Base-by-base conservation (phyloP, 805 yeast species). In the Sungouiozyma intestinalis region DNA sequence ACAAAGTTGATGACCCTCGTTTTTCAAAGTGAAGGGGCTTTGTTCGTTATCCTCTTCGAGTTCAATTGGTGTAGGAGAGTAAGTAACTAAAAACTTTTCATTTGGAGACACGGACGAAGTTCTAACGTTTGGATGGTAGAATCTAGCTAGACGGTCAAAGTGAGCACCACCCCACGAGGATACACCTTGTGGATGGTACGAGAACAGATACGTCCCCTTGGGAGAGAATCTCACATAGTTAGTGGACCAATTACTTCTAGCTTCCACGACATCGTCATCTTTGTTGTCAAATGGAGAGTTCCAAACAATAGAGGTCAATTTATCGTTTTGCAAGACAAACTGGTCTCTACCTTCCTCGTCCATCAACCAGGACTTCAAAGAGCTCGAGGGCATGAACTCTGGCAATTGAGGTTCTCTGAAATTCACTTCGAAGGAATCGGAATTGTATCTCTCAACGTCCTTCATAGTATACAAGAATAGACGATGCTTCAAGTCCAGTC, bases 101-200 rank as follows among this genome's bases (percentile, higher is more conserved):
- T 77, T 77, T 46, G 97, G 97, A 37, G 97, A 86, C 57, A 92
- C 83, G 62, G 88, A 95, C 44, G 90, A 74, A 51, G 87, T 75
- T 61, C 92, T 76, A 38, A 87, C 96, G 57, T 85, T 85, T 45
- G 85, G 88, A 62, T 92, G 99, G 47, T 79, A 73, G 59, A 84
- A 86, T 65, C 86, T 80, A 54, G 73, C 77, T 53, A 86, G 69
- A 54, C 83, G 74, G 48, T 73, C 77, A 59, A 86, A 86, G 38
- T 75, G 71, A 42, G 76, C 74, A 47, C 97, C 97, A 60, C 97
- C 98, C 94, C 97, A 92, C 20, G 90, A 76, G 62, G 86, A 94
- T 44, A 87, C 79, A 72, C 97, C 97, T 66, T 85, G 94, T 40
- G 86, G 86, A 66, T 90, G 97, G 54, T 87, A 73, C 1, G 97